Conservation (phyloP, 2,329 filamentous ascomycete genomes). For the Fusarium sp. region DNA sequence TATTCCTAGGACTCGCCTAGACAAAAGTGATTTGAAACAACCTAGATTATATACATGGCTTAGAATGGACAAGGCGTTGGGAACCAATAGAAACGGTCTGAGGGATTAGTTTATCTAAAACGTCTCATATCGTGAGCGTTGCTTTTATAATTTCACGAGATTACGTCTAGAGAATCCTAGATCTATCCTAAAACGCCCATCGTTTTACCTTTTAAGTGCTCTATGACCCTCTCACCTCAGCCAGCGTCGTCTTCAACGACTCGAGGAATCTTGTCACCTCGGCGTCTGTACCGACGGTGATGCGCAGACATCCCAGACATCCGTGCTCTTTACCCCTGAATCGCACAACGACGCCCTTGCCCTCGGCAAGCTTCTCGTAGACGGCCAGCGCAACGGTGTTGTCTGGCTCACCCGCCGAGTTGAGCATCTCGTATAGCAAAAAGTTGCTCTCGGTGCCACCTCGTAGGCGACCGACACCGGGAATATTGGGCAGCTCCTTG, state of each 20-base stretch:
- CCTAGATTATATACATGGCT: constrained; percentile 35
- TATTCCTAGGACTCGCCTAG: constrained; percentile 36
- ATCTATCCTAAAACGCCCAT: constrained; percentile 40
- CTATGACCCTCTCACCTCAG: constrained; percentile 54
- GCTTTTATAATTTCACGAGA: constrained; percentile 43
- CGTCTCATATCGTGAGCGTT: constrained; percentile 29
- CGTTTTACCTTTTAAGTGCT: constrained; percentile 9
- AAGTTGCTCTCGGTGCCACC: constrained; percentile 90
- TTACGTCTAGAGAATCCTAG: constrained; percentile 41
- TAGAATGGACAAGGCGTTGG: constrained; percentile 33
- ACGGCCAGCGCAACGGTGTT: constrained; percentile 81
- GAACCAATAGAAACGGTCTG: constrained; percentile 18
- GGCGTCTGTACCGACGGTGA: constrained; percentile 89
- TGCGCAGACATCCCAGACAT: constrained; percentile 86
- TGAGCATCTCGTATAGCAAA: constrained; percentile 86
- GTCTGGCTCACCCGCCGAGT: constrained; percentile 77
- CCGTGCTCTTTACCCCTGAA: constrained; percentile 94
- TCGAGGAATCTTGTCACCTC: constrained; percentile 84
- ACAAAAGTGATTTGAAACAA: constrained; percentile 21
- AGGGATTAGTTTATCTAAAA: constrained; percentile 30
- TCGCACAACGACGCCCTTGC: constrained; percentile 88
- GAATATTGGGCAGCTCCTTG: constrained; percentile 75
- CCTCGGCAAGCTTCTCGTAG: constrained; percentile 87
- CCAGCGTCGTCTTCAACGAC: constrained; percentile 67
- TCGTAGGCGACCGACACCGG: constrained; percentile 81